Conservation (phyloP, 2,329 filamentous ascomycete genomes). For the Rhexocercosporidium sp. region DNA sequence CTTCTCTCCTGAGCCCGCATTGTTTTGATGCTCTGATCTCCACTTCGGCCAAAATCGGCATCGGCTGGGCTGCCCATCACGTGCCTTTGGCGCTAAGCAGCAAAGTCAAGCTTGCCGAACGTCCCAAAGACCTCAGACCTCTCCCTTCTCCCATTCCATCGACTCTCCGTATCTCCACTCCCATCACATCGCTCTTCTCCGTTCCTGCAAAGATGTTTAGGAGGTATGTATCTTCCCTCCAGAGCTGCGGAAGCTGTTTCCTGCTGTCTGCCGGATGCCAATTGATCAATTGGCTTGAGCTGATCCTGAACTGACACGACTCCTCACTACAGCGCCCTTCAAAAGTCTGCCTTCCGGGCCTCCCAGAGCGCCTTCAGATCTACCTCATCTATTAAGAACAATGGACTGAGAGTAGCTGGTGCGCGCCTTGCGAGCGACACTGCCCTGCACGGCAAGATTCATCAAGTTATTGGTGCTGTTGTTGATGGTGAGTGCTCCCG, state of each 20-base stretch:
- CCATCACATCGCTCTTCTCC: slow-evolving; percentile 67
- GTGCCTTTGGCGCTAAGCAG: background rate
- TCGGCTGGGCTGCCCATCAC: slow-evolving; percentile 2
- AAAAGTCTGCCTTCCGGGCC: slow-evolving; percentile 65
- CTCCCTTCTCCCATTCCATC: slow-evolving; percentile 47
- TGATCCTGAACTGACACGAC: slow-evolving; percentile 45
- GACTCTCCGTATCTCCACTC: slow-evolving; percentile 58
- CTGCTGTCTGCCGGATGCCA: slow-evolving; percentile 22
- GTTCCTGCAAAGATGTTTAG: slow-evolving; percentile 80
- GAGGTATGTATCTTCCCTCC: slow-evolving; percentile 64
- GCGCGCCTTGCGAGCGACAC: slow-evolving; percentile 56
- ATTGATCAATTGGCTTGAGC: slow-evolving; percentile 49
- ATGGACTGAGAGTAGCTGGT: slow-evolving; percentile 59
- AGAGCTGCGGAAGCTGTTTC: slow-evolving; percentile 37
- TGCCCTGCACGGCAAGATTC: slow-evolving; percentile 69
- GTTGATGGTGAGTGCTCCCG: slow-evolving; percentile 80
- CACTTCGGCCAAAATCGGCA: slow-evolving; percentile 10
- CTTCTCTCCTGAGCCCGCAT: background rate
- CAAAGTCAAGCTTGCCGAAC: slow-evolving; percentile 57
- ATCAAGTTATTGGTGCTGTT: slow-evolving; percentile 96
- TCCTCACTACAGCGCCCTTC: slow-evolving; percentile 63
- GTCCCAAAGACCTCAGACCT: slow-evolving; percentile 45
- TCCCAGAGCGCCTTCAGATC: slow-evolving; percentile 64
- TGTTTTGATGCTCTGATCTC: slow-evolving; percentile 8
- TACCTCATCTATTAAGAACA: slow-evolving; percentile 51